Percentiles rank a stretch among this genome's conserved stretches.
Conservation (phyloP, 768 basidiomycete genomes). For the Amanita thiersii region DNA sequence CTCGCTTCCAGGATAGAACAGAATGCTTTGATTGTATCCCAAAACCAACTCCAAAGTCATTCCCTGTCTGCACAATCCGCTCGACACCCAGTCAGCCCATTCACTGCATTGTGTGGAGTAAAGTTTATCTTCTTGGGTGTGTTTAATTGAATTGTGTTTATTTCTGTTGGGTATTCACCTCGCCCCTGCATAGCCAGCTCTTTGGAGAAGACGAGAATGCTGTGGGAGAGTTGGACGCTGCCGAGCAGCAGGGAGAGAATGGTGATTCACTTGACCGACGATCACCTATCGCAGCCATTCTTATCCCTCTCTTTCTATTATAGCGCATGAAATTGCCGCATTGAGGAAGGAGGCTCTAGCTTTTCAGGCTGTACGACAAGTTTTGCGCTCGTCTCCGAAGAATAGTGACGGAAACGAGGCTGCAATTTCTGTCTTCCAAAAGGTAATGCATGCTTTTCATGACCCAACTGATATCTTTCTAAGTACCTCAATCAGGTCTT, state of each 20-base stretch:
- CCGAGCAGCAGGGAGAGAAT: constrained; percentile 90
- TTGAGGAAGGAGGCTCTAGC: constrained; percentile 85
- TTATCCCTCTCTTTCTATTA: constrained; percentile 1
- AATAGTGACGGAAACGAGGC: constrained; percentile 31
- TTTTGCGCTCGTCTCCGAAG: constrained; percentile 40
- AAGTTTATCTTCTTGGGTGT: constrained; percentile 90
- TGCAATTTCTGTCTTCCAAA: constrained; percentile 72
- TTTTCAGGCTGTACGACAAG: constrained; percentile 72
- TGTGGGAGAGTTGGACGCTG: constrained; percentile 78
- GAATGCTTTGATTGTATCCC: constrained; percentile 97
- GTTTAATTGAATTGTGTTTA: constrained; percentile 16
- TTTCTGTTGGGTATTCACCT: constrained; percentile 4
- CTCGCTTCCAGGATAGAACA: constrained; percentile 56
- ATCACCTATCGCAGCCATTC: constrained; percentile 2
- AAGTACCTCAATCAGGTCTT: constrained; percentile 56
- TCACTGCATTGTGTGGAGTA: constrained; percentile 99
- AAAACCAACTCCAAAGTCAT: constrained; percentile 89
- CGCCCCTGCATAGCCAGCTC: constrained; percentile 53
- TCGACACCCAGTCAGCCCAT: constrained; percentile 96
- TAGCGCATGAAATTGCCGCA: constrained; percentile 86
- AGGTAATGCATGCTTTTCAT: constrained; percentile 37
- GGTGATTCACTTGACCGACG: constrained; percentile 36
- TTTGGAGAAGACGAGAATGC: constrained; percentile 93
- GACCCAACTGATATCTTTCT: neutral
- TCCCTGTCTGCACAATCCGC: constrained; percentile 96